phyloP scores from a whole-genome alignment of 2,329 filamentous ascomycete species.

The Botrytis sinoallii region DNA sequence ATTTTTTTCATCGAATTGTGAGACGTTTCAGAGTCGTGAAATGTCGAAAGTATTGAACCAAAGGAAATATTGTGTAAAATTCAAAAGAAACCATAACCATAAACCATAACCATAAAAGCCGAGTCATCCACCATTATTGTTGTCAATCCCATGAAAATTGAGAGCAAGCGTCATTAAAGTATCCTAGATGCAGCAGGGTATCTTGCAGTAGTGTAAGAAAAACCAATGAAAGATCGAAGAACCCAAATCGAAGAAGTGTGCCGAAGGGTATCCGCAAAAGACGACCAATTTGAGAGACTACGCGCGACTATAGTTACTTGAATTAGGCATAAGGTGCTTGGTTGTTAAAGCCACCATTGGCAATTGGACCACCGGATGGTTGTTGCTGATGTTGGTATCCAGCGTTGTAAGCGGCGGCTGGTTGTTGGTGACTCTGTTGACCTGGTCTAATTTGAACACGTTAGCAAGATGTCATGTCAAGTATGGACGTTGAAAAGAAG shows the following conservation, averaged over 20 bases:
- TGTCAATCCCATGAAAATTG: conserved; percentile 5
- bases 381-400: conserved; percentile 3
- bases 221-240: conserved; percentile 14
- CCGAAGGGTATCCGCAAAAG: conserved; percentile 16
- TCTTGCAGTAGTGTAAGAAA: neutral
- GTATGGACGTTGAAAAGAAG: neutral
- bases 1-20: neutral
- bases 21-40: conserved; percentile 2
- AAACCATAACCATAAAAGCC: neutral
- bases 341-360: neutral
- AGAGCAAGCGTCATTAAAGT: conserved; percentile 10
- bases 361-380: neutral
- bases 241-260: conserved; percentile 4
- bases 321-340: neutral
- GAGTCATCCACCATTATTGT: conserved; percentile 2
- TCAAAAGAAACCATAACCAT: neutral
- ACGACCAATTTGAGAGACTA: neutral
- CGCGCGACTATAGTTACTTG: neutral
- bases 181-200: conserved; percentile 16
- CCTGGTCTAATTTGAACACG: neutral
- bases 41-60: neutral
- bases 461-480: neutral
- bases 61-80: neutral
- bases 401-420: conserved; percentile 2
- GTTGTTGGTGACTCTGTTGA: neutral